Base-by-base conservation (phyloP, 306 rosid species). In the Rubus idaeus region DNA sequence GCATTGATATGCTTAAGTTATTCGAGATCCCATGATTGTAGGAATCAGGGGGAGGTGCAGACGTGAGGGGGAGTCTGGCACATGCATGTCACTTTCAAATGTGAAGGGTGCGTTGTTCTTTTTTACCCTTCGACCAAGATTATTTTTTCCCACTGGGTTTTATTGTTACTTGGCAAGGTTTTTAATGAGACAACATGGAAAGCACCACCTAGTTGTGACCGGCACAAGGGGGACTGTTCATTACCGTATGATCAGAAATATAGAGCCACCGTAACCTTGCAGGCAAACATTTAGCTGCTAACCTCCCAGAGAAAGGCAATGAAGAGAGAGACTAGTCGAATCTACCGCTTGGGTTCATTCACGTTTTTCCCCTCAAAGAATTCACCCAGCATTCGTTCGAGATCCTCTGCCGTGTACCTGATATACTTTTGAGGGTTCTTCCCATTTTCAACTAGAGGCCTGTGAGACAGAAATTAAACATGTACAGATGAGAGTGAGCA, bases 291-390 rank as follows among this genome's bases (percentile, higher is more conserved):
- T 78, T 51, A 41, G 16, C 21, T 2, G 41, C 67, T 5, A 20
- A 65, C 73, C 50, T 41, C 60, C 35, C 47, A 6, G 5, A 18
- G 18, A 49, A 23, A 16, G 68, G 80, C 44, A 40, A 53, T n/a
- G 5, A 45, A 23, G 82, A 10, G 11, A 50, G 40, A 23, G 68
- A 44, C 57, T 0, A 14, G 77, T 45, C 65, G 37, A 17, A 37
- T 81, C 83, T 80, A 89, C 62, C 96, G 85, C 83, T 63, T 95
- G 13, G 84, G 89, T 68, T 95, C 99, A 5, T 49, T 90, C 83
- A 91, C 44, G 69, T 78, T 92, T 84, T 89, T 95, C 49, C 99
- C 99, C 84, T 95, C 99, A 5, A 92, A 95, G 87, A 95, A 95
- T 63, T 95, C 99, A 8, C 97, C 96, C 80, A 95, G 64, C 97